phyloP scores from a whole-genome alignment of 73 alveolate genomes.

The Blepharisma stoltei region DNA sequence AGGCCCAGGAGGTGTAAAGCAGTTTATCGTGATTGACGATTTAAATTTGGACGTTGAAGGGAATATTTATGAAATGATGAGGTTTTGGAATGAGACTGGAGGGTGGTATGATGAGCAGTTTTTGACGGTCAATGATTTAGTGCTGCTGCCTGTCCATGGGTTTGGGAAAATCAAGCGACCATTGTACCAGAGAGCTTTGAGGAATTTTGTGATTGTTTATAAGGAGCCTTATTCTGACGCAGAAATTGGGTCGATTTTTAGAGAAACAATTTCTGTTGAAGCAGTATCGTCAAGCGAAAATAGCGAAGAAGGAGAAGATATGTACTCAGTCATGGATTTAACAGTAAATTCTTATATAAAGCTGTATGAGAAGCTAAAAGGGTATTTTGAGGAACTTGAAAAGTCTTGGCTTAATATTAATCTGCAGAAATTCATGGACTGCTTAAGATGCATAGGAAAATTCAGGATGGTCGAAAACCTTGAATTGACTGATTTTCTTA shows the following conservation, averaged over 20 bases:
- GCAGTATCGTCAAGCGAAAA: not conserved
- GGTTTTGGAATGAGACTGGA: slow-evolving; percentile 16
- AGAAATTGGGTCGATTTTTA: not conserved
- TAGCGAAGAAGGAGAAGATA: not conserved
- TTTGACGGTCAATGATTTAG: not conserved
- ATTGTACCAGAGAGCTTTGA: slow-evolving; percentile 1
- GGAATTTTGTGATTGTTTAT: not conserved
- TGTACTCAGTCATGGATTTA: not conserved
- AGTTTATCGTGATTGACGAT: not conserved
- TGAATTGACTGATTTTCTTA: too few relatives aligned
- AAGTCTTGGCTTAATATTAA: not conserved
- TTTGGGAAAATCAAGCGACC: not conserved
- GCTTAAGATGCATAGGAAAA: not conserved
- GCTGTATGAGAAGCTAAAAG: not conserved
- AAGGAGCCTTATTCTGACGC: not conserved
- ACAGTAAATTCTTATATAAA: not conserved
- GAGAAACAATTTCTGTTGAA: not conserved
- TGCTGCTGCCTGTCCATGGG: not conserved
- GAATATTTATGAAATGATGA: slow-evolving; percentile 6
- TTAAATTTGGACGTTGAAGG: not conserved
- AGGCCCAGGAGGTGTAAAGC: slow-evolving; percentile 2
- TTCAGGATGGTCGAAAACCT: too few relatives aligned
- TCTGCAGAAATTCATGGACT: not conserved
- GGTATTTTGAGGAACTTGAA: not conserved
- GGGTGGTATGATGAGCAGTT: slow-evolving; percentile 10